These are phyloP conservation scores for Bacterosira constricta DNA, from an alignment of 108 stramenopile species.

Conservation along the genomic window DNA sequence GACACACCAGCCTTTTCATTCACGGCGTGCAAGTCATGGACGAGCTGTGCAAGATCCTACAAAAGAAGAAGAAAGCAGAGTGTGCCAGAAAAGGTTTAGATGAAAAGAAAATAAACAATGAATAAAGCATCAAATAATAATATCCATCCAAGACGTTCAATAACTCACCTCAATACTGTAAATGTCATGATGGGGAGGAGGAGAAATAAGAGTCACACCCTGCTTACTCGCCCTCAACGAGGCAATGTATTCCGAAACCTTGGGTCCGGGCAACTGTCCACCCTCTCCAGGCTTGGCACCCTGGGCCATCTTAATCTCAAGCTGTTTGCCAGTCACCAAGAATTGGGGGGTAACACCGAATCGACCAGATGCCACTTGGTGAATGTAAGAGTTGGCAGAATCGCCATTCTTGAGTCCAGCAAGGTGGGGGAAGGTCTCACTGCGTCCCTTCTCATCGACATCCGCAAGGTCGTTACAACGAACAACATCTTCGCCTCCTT, in stretches of 20 bases:
- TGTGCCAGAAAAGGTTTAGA: background rate
- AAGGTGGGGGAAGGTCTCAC: slow-evolving; percentile 84
- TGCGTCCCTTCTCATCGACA: slow-evolving; percentile 85
- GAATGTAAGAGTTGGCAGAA: slow-evolving; percentile 87
- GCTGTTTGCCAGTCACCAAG: slow-evolving; percentile 88
- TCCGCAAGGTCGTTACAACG: slow-evolving; percentile 67
- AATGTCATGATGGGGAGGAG: slow-evolving; percentile 97
- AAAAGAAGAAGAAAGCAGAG: background rate
- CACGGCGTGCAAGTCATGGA: slow-evolving; percentile 93
- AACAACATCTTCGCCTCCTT: slow-evolving; percentile 92
- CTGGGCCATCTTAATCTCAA: slow-evolving; percentile 97
- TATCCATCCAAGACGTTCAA: background rate
- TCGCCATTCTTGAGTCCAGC: slow-evolving; percentile 91
- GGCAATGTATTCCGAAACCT: slow-evolving; percentile 95
- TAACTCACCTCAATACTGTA: slow-evolving; percentile 86
- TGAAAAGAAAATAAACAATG: background rate
- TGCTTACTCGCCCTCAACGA: slow-evolving; percentile 85
- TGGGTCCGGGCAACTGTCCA: slow-evolving; percentile 92
- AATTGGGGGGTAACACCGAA: slow-evolving; percentile 96
- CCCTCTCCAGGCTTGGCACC: slow-evolving; percentile 97
- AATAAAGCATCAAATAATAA: background rate
- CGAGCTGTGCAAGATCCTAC: slow-evolving; percentile 94
- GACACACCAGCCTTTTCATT: slow-evolving; percentile 93
- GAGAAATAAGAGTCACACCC: slow-evolving; percentile 93
- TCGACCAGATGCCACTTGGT: slow-evolving; percentile 93